Evolutionary conservation across 805 yeast species (phyloP), one percentile per base, ranked within the genome.

Genomic region (Yarrowia divulgata): DNA sequence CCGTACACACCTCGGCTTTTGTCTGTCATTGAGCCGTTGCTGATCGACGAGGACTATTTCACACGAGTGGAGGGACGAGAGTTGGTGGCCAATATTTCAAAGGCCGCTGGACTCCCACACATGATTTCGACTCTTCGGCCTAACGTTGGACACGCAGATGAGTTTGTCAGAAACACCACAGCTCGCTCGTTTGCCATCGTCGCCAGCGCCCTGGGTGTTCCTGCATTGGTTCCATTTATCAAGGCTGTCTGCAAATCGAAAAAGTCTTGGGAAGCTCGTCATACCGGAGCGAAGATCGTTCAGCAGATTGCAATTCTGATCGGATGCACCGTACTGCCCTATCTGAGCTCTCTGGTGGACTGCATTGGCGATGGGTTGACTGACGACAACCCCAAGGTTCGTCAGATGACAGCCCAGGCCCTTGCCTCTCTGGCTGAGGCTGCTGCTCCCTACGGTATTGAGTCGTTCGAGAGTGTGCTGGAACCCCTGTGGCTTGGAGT

Each of bases 391-490:
- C 75, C 86, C 13, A 87, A 85, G 54, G 90, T 93, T 0, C 81
- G 96, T 69, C 84, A 85, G 1, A 83, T 87, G 13, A 83, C 97
- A 0, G 97, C 97, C 0, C 80, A 83, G 43, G 88, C 97, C 0
- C 74, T 93, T 1, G 81, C 93, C 0, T 84, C 88, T 1, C 77
- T 94, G 42, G 98, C 98, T 0, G 93, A 90, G 63, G 88, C 91
- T 8, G 85, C 92, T 4, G 82, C 86, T 29, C 98, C 98, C 0
- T 91, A 90, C 78, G 99, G 98, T 57, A 89, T 91, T 69, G 97
- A 91, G 73, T 87, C 94, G 0, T 93, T 94, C 76, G 96, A 93
- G 73, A 78, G 79, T 0, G 82, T 88, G 0, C 75, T 94, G 43
- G 94, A 90, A 69, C 90, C 92, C 0, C 79, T 91, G 7, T 93